Percentiles rank a stretch among this genome's conserved stretches.
phyloP scores from a whole-genome alignment of 176 grass and related monocot species.

The Carex kokanica region DNA sequence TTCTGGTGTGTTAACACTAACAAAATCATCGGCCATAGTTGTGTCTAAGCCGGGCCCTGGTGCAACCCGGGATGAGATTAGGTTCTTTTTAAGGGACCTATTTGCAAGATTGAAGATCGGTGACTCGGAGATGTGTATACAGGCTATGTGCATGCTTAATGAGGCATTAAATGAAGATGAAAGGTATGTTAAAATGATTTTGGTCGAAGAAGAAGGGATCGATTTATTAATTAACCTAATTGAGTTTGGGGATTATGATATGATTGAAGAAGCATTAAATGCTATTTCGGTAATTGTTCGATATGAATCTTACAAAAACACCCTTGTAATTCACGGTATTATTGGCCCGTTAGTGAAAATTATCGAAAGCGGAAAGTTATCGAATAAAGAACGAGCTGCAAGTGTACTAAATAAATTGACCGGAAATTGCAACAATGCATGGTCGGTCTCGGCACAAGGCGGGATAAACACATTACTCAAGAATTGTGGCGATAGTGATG shows the following conservation, averaged over 20 bases:
- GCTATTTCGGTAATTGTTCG: constrained; percentile 48
- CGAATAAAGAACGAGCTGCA: constrained; percentile 49
- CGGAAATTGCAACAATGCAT: constrained; percentile 80
- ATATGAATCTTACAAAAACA: constrained; percentile 41
- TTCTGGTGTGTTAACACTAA: constrained; percentile 35
- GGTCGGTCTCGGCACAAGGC: constrained; percentile 83
- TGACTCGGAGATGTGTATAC: constrained; percentile 47
- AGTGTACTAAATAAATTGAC: constrained; percentile 66
- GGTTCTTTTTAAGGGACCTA: constrained; percentile 85
- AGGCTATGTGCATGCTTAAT: constrained; percentile 44
- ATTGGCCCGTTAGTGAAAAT: constrained; percentile 52
- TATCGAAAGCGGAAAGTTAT: constrained; percentile 32
- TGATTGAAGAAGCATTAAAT: constrained; percentile 49
- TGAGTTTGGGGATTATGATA: constrained; percentile 37
- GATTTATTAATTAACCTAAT: constrained; percentile 53
- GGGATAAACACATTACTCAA: constrained; percentile 64
- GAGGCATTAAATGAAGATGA: constrained; percentile 55
- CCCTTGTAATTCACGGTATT: constrained; percentile 52
- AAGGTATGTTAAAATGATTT: constrained; percentile 54
- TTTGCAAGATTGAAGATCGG: constrained; percentile 55
- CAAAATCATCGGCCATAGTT: constrained; percentile 46
- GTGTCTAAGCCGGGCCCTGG: constrained; percentile 47
- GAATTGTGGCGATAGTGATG: constrained; percentile 35
- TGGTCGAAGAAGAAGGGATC: constrained; percentile 49
- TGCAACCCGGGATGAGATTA: constrained; percentile 60